Conservation (phyloP, 2,329 filamentous ascomycete species). For the Colletotrichum sp. region DNA sequence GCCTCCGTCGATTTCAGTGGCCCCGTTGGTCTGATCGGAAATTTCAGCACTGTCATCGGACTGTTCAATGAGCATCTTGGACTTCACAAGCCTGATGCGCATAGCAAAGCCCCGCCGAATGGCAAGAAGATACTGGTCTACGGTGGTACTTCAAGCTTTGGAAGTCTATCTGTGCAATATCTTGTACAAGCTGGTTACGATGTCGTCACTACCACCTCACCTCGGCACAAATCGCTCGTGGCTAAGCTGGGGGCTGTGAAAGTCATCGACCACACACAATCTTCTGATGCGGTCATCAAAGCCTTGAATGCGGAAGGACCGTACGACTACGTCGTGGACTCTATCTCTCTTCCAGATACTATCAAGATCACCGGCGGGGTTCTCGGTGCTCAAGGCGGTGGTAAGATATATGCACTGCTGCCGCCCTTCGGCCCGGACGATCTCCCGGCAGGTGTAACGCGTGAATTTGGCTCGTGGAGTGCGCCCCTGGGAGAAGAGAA, state of each 20-base stretch:
- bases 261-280: conserved; percentile 48
- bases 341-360: conserved; percentile 27
- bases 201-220: conserved; percentile 46
- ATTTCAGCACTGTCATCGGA: conserved; percentile 26
- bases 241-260: conserved; percentile 46
- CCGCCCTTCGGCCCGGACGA: not conserved
- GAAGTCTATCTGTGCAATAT: conserved; percentile 50
- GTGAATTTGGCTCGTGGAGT: not conserved
- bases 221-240: conserved; percentile 44
- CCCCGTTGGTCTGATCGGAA: conserved; percentile 26
- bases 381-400: conserved; percentile 10
- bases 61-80: conserved; percentile 26
- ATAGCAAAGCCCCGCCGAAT: conserved; percentile 21
- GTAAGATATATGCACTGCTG: not conserved
- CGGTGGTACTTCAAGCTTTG: conserved; percentile 53
- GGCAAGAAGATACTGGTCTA: conserved; percentile 37
- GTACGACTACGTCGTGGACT: conserved; percentile 30
- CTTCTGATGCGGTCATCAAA: conserved; percentile 19
- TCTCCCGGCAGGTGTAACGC: not conserved
- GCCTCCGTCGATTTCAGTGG: conserved; percentile 24
- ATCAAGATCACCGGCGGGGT: conserved; percentile 23
- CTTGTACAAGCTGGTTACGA: conserved; percentile 45
- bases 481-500: not conserved
- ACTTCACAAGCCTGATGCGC: conserved; percentile 25
- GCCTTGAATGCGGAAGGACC: conserved; percentile 27